A percentile compares a stretch with the other conserved stretches of the same genome.
phyloP scores from a whole-genome alignment of 176 grass and related monocot genomes.

The Ensete glaucum region DNA sequence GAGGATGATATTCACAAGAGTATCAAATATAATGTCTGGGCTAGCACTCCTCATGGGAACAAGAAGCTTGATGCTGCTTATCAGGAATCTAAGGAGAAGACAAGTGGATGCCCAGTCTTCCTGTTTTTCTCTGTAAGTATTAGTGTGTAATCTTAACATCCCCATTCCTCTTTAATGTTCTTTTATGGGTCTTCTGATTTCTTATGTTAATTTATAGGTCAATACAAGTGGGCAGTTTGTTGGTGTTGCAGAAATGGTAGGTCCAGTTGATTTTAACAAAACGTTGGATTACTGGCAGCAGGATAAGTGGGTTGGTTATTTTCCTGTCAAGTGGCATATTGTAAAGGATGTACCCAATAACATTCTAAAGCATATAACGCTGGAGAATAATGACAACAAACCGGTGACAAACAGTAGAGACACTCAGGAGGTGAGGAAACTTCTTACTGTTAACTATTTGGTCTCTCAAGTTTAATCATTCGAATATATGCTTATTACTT shows the following conservation, averaged over 20 bases:
- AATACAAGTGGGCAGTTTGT: slow-evolving; percentile 86
- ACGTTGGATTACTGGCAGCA: slow-evolving; percentile 90
- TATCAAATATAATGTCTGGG: slow-evolving; percentile 86
- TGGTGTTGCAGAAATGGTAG: slow-evolving; percentile 70
- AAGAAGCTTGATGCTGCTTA: slow-evolving; percentile 81
- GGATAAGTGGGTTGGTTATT: slow-evolving; percentile 88
- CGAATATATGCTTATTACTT: neutral
- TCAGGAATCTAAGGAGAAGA: slow-evolving; percentile 61
- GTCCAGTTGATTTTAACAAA: slow-evolving; percentile 76
- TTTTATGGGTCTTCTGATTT: neutral
- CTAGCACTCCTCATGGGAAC: slow-evolving; percentile 85
- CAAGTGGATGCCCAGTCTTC: slow-evolving; percentile 47
- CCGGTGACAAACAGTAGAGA: slow-evolving; percentile 90
- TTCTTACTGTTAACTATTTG: neutral
- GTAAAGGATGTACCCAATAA: slow-evolving; percentile 94
- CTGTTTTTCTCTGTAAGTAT: slow-evolving; percentile 86
- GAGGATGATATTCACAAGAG: slow-evolving; percentile 95
- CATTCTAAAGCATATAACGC: slow-evolving; percentile 71
- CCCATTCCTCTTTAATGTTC: neutral
- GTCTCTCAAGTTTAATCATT: neutral
- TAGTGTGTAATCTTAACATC: neutral
- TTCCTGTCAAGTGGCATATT: slow-evolving; percentile 94
- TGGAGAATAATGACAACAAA: slow-evolving; percentile 90
- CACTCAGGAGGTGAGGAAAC: slow-evolving; percentile 67
- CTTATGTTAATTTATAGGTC: slow-evolving; percentile 34